Evolutionary conservation across 2,329 filamentous ascomycete genomes (phyloP), one percentile per base, ranked within the genome.

Genomic region (Tolypocladium paradoxum): DNA sequence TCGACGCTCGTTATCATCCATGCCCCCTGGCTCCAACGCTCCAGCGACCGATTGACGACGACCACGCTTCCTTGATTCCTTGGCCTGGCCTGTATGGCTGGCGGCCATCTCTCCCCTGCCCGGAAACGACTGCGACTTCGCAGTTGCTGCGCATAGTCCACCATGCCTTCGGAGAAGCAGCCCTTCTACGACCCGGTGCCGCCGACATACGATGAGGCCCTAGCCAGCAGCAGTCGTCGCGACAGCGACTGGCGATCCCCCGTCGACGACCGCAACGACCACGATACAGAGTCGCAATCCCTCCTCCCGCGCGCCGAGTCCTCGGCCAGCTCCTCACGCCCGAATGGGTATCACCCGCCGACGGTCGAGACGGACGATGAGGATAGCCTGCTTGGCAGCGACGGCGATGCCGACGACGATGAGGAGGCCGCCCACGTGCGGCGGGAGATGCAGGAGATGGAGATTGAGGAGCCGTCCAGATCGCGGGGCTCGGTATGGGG

Each of bases 391-490:
- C 73, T 81, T 69, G 68, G 77, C 73, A 73, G 68, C 70, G 72
- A 75, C 31, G 72, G 69, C 24, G 73, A 57, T 27, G 29, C 18
- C 12, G 50, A 73, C 12, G 72, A 70, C 49, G 66, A 68, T 40
- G 77, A 68, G 34, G 78, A 87, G 58, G 82, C 82, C 37, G 82
- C 81, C 34, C 82, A 84, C 57, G 78, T 93, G 61, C 83, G 88
- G 57, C 80, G 86, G 59, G 88, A 93, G 70, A 85, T 97, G 73
- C 83, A 95, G 65, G 87, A 96, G 77, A 84, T 95, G 78, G 90
- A 95, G 60, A 82, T 95, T 43, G 81, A 90, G 62, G 90, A 95
- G 60, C 82, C 83, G 31, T 68, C 72, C 49, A 64, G 68, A 54
- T 61, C 70, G 52, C 68, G 70, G 33, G 66, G 74, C 27, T 74